Evolutionary conservation across 306 rosid genomes (phyloP).

Genomic region (Trifolium pratense): DNA sequence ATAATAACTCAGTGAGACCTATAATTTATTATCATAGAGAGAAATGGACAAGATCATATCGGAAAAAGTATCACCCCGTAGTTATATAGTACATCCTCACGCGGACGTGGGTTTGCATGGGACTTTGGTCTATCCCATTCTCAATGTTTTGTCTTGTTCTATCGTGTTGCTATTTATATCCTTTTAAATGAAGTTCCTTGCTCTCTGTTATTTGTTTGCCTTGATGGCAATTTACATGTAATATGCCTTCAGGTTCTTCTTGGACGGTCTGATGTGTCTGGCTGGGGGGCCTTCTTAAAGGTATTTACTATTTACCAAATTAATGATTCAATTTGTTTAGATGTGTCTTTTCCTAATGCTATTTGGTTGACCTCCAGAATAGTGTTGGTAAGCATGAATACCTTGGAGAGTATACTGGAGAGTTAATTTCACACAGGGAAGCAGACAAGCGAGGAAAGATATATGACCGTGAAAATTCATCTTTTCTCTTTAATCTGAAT

Average conservation of each 20-base stretch:
- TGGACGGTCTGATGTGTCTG: slow-evolving; percentile 96
- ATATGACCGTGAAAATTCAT: slow-evolving; percentile 97
- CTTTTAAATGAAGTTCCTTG: slow-evolving; percentile 8
- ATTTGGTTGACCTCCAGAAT: slow-evolving; percentile 65
- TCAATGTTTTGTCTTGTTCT: slow-evolving; percentile 5
- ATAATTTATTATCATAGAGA: slow-evolving; percentile 7
- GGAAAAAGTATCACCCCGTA: slow-evolving; percentile 6
- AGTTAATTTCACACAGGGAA: slow-evolving; percentile 93
- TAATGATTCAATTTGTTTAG: slow-evolving; percentile 19
- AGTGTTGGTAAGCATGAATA: slow-evolving; percentile 97
- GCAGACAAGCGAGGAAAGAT: slow-evolving; percentile 99
- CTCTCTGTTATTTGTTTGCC: slow-evolving; percentile 1
- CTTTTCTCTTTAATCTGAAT: slow-evolving; percentile 96
- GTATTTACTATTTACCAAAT: slow-evolving; percentile 51
- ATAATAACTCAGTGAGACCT: not conserved
- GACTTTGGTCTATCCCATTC: slow-evolving; percentile 32
- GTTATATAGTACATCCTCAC: not conserved
- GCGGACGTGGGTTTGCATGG: slow-evolving; percentile 11
- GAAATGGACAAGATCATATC: not conserved
- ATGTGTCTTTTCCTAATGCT: slow-evolving; percentile 42
- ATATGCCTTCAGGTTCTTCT: slow-evolving; percentile 75
- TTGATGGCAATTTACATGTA: slow-evolving; percentile 27
- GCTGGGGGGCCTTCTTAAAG: slow-evolving; percentile 99
- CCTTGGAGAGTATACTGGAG: slow-evolving; percentile 99
- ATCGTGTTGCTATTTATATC: slow-evolving; percentile 12